Evolutionary conservation across 2,329 filamentous ascomycete genomes (phyloP).

Genomic region (Thyridium curvatum): DNA sequence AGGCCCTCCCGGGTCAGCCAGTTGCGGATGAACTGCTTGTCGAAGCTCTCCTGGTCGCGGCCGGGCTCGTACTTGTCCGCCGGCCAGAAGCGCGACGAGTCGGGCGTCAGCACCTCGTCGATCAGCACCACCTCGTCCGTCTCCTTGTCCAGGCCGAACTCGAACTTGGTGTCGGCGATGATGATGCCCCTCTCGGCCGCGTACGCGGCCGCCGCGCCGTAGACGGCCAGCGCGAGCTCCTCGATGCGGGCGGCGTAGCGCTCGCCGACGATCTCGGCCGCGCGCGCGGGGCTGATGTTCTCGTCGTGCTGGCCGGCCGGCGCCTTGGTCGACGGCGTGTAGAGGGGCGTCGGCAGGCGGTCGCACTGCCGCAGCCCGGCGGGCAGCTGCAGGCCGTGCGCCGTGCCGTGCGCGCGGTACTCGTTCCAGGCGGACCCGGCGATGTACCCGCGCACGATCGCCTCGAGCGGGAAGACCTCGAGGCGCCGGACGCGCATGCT

Average conservation of each 20-base stretch:
- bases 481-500: constrained; percentile 73
- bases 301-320: constrained; percentile 72
- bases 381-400: constrained; percentile 69
- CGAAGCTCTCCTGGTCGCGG: constrained; percentile 68
- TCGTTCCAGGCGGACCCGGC: constrained; percentile 81
- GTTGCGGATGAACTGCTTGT: constrained; percentile 80
- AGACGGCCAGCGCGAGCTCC: constrained; percentile 57
- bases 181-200: constrained; percentile 63
- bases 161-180: constrained; percentile 50
- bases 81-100: constrained; percentile 83
- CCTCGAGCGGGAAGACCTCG: constrained; percentile 72
- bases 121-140: constrained; percentile 66
- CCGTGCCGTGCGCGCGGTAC: constrained; percentile 64
- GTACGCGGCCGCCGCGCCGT: constrained; percentile 56
- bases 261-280: constrained; percentile 57
- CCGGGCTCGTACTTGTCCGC: constrained; percentile 66
- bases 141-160: constrained; percentile 61
- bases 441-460: constrained; percentile 85
- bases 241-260: constrained; percentile 60
- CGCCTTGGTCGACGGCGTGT: constrained; percentile 80
- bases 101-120: constrained; percentile 82
- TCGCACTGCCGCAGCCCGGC: constrained; percentile 64
- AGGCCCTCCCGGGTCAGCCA: constrained; percentile 70
- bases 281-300: constrained; percentile 71
- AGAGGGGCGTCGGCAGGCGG: constrained; percentile 61